Evolutionary conservation across 2,329 filamentous ascomycete species (phyloP).

Genomic region (Chrysosporium keratinophilum): DNA sequence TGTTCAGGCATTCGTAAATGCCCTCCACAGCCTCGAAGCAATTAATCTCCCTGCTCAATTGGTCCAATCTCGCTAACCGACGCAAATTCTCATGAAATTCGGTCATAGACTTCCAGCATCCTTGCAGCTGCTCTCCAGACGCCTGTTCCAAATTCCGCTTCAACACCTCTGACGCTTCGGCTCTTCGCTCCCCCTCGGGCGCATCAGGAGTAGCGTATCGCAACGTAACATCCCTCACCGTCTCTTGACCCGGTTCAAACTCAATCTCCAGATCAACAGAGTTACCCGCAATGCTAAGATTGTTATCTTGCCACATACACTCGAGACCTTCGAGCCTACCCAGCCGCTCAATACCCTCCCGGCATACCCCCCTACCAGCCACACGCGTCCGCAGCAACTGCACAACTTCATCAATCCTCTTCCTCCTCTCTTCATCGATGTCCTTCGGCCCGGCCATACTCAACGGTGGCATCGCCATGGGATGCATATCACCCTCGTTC

Average conservation of each 20-base stretch:
- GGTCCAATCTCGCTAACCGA: constrained; percentile 37
- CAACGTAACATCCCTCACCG: constrained; percentile 35
- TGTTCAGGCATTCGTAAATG: constrained; percentile 34
- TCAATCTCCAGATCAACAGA: constrained; percentile 40
- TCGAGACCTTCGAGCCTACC: constrained; percentile 37
- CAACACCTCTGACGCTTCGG: constrained; percentile 35
- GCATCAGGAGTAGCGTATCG: constrained; percentile 35
- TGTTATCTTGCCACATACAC: constrained; percentile 39
- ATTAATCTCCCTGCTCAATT: constrained; percentile 36
- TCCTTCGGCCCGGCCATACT: constrained; percentile 30
- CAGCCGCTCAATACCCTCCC: constrained; percentile 36
- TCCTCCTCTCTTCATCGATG: constrained; percentile 33
- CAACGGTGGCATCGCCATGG: constrained; percentile 30
- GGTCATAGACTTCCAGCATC: constrained; percentile 30
- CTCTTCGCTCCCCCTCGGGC: constrained; percentile 32
- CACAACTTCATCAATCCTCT: constrained; percentile 34
- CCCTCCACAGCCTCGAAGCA: constrained; percentile 39
- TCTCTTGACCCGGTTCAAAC: constrained; percentile 32
- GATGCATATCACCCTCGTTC: constrained; percentile 32
- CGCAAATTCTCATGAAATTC: constrained; percentile 36
- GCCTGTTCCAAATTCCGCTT: constrained; percentile 32
- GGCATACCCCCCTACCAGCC: constrained; percentile 35
- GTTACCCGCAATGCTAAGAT: constrained; percentile 38
- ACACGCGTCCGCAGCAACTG: constrained; percentile 33
- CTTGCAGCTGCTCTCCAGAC: constrained; percentile 24